Evolutionary conservation across 2,329 filamentous ascomycete species (phyloP).

Genomic region (Didymella sp.): DNA sequence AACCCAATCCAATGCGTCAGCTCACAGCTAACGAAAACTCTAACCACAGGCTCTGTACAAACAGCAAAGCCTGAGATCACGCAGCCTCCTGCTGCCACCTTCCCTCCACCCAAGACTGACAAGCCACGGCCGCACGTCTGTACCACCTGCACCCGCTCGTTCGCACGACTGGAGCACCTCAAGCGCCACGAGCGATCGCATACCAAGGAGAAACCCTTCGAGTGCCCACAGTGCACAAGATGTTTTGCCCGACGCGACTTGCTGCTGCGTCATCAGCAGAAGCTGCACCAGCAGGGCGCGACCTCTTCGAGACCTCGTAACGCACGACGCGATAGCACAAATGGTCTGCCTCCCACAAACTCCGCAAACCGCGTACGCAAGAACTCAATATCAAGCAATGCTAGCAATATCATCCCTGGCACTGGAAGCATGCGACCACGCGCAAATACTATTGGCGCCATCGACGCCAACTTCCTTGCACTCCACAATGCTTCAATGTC

Average conservation of each 20-base stretch:
- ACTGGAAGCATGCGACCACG: slow-evolving; percentile 77
- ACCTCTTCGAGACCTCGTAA: slow-evolving; percentile 86
- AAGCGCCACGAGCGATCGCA: slow-evolving; percentile 98
- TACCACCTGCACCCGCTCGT: slow-evolving; percentile 87
- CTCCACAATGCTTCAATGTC: slow-evolving; percentile 61
- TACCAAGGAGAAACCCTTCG: slow-evolving; percentile 98
- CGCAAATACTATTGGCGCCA: slow-evolving; percentile 95
- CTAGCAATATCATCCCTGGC: slow-evolving; percentile 56
- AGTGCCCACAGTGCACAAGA: slow-evolving; percentile 91
- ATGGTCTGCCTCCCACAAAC: slow-evolving; percentile 71
- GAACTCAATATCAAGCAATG: slow-evolving; percentile 78
- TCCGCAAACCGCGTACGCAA: slow-evolving; percentile 81
- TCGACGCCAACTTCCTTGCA: slow-evolving; percentile 74
- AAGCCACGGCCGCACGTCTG: slow-evolving; percentile 96
- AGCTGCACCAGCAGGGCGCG: slow-evolving; percentile 91
- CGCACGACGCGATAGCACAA: slow-evolving; percentile 81
- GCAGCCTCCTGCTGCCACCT: slow-evolving; percentile 49
- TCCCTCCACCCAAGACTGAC: slow-evolving; percentile 91
- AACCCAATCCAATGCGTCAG: slow-evolving; percentile 1
- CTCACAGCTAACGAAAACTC: slow-evolving; percentile 28
- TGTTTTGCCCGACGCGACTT: slow-evolving; percentile 95
- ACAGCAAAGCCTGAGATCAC: slow-evolving; percentile 42
- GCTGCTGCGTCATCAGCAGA: slow-evolving; percentile 94
- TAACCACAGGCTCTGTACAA: slow-evolving; percentile 39
- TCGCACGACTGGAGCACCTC: slow-evolving; percentile 92